Conservation (phyloP, 768 basidiomycete genomes). For the Leccinum obscurum region DNA sequence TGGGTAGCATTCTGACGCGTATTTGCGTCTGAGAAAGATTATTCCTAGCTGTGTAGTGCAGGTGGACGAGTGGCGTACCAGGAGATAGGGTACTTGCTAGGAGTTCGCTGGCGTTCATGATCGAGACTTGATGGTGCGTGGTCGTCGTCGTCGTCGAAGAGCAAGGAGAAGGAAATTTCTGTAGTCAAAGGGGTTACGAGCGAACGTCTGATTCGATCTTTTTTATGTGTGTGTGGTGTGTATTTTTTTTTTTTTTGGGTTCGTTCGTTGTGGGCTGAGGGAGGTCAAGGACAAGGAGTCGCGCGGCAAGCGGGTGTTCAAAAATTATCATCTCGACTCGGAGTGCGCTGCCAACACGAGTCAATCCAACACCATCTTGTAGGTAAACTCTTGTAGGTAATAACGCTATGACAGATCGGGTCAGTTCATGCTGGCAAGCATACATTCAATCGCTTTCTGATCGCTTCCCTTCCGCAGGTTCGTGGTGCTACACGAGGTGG, state of each 20-base stretch:
- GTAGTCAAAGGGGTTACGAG: slow-evolving; percentile 14
- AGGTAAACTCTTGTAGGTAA: slow-evolving; percentile 25
- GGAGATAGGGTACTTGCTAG: slow-evolving; percentile 91
- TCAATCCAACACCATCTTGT: slow-evolving; percentile 15
- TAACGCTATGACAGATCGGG: slow-evolving; percentile 34
- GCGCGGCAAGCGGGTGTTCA: slow-evolving; percentile 39
- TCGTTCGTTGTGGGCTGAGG: slow-evolving; percentile 25
- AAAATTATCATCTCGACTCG: slow-evolving; percentile 20
- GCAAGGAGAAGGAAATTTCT: slow-evolving; percentile 14
- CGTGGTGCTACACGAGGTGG: slow-evolving; percentile 37
- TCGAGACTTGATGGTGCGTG: slow-evolving; percentile 31
- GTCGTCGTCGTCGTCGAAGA: slow-evolving; percentile 25
- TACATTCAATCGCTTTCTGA: slow-evolving; percentile 12
- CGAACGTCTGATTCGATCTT: slow-evolving; percentile 15
- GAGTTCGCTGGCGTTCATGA: slow-evolving; percentile 90
- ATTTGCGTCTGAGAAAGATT: slow-evolving; percentile 62
- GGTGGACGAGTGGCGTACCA: slow-evolving; percentile 51
- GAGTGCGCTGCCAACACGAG: slow-evolving; percentile 12
- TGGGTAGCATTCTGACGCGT: slow-evolving; percentile 91
- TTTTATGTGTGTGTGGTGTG: slow-evolving; percentile 7
- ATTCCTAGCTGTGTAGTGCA: slow-evolving; percentile 35
- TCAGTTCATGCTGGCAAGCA: slow-evolving; percentile 11
- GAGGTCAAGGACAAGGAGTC: slow-evolving; percentile 20
- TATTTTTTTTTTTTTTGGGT: slow-evolving; percentile 5
- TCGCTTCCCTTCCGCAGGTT: slow-evolving; percentile 18